Conservation (phyloP, 441 rosid genomes). For the Rhodomyrtus psidioides region DNA sequence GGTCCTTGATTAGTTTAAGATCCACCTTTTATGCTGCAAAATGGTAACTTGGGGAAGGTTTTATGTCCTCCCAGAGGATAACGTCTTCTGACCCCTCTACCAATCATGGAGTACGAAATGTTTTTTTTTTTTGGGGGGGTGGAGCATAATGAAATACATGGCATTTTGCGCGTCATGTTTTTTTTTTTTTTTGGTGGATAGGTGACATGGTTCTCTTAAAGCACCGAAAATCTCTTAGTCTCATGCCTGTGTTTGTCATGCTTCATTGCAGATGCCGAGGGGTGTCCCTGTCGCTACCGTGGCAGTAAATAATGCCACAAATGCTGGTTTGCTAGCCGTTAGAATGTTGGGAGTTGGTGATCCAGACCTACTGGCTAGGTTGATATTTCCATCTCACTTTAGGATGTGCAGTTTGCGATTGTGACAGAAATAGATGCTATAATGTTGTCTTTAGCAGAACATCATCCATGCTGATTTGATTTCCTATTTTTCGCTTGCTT, state of each 20-base stretch:
- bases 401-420: not conserved
- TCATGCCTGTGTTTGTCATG: not conserved
- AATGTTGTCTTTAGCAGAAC: not conserved
- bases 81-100: not conserved
- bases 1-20: not conserved
- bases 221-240: not conserved
- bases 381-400: not conserved
- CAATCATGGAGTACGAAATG: not conserved
- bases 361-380: constrained; percentile 4
- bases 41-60: not conserved
- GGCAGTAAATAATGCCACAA: constrained; percentile 82
- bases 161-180: not conserved
- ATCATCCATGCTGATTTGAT: not conserved
- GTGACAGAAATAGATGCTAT: not conserved
- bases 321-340: constrained; percentile 79
- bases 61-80: not conserved
- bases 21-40: not conserved
- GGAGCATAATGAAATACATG: not conserved
- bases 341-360: constrained; percentile 52
- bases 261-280: constrained; percentile 65
- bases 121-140: not conserved
- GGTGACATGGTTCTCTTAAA: not conserved
- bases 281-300: constrained; percentile 97
- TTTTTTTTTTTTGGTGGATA: not conserved
- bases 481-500: not conserved